Conservation (phyloP, 2,329 filamentous ascomycete species). For the Aspergillus fumigatus region DNA sequence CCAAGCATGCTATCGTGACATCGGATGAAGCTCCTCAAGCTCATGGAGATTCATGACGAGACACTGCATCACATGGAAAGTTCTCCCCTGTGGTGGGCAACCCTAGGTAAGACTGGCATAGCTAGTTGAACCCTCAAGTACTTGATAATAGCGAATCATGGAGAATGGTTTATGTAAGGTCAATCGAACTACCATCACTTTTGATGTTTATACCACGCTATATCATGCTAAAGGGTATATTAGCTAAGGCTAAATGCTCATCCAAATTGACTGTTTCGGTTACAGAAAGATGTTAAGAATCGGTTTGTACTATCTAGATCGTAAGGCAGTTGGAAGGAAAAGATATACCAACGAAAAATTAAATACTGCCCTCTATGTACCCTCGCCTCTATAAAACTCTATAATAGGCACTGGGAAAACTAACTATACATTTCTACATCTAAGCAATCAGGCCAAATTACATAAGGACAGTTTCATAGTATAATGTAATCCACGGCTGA, state of each 20-base stretch:
- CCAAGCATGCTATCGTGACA: not conserved
- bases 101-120: not conserved
- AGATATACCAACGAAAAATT: not conserved
- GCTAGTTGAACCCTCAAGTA: not conserved
- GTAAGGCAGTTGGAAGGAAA: no score
- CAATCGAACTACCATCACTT: not conserved
- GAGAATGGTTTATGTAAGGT: not conserved
- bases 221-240: no score
- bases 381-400: no score
- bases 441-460: no score
- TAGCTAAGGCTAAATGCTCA: no score
- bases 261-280: no score
- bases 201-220: not conserved
- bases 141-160: not conserved
- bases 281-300: no score
- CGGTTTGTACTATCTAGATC: no score
- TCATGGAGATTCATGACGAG: not conserved
- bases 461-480: no score
- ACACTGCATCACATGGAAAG: not conserved
- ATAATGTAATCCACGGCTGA: no score
- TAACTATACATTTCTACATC: no score
- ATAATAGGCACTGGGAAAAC: no score
- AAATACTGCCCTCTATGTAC: not conserved
- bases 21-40: not conserved
- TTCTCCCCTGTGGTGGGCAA: not conserved